phyloP scores from a whole-genome alignment of 352 stramenopile genomes.

The Globisporangium viniferum region DNA sequence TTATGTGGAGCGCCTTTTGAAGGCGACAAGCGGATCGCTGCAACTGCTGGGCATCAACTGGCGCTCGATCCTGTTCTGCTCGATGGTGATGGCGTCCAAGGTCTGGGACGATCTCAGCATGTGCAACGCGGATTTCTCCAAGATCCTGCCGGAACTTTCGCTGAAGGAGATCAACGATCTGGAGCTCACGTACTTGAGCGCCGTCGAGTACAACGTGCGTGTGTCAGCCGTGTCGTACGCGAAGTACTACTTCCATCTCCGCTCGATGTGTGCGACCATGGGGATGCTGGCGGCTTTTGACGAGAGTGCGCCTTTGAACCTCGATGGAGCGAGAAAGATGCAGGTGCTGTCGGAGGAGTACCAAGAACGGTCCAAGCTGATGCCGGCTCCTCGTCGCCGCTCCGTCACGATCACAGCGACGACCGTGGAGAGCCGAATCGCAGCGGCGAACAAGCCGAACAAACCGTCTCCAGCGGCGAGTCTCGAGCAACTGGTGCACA shows the following conservation, averaged over 20 bases:
- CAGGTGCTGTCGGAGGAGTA: slow-evolving; percentile 87
- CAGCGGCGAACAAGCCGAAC: slow-evolving; percentile 15
- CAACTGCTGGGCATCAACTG: slow-evolving; percentile 89
- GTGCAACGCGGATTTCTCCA: slow-evolving; percentile 97
- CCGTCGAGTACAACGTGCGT: slow-evolving; percentile 89
- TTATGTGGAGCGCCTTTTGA: slow-evolving; percentile 96
- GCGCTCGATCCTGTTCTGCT: slow-evolving; percentile 93
- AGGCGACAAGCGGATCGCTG: slow-evolving; percentile 77
- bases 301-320: slow-evolving; percentile 70
- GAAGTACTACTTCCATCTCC: slow-evolving; percentile 97
- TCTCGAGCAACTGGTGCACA: slow-evolving; percentile 81
- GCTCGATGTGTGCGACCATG: slow-evolving; percentile 92
- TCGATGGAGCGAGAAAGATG: slow-evolving; percentile 85
- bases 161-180: slow-evolving; percentile 95
- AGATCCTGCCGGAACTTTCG: slow-evolving; percentile 89
- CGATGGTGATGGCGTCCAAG: slow-evolving; percentile 96
- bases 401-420: slow-evolving; percentile 78
- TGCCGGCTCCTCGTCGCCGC: slow-evolving; percentile 64
- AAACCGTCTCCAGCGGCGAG: slow-evolving; percentile 69
- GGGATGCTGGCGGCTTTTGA: slow-evolving; percentile 71
- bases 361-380: slow-evolving; percentile 76
- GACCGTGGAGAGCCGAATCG: slow-evolving; percentile 29
- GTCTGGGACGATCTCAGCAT: slow-evolving; percentile 98
- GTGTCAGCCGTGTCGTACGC: slow-evolving; percentile 85
- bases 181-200: slow-evolving; percentile 90